Evolutionary conservation across 1,284 basidiomycete genomes (phyloP).

Genomic region (Volvariella volvacea): DNA sequence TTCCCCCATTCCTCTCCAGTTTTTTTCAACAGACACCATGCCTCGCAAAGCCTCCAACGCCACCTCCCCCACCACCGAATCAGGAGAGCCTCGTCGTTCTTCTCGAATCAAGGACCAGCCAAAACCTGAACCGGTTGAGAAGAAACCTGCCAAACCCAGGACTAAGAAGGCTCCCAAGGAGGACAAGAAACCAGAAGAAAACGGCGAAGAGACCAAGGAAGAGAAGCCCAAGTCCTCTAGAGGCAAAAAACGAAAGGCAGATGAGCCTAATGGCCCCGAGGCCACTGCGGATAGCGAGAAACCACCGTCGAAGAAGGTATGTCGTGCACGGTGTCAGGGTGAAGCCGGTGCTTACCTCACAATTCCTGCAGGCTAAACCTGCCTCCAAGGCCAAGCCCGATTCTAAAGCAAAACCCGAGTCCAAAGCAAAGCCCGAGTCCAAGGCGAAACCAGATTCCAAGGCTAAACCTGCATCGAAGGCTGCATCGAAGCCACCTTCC

Average conservation of each 20-base stretch:
- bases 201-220: conserved; percentile 38
- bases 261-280: conserved; percentile 29
- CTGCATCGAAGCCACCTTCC: conserved; percentile 33
- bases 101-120: conserved; percentile 67
- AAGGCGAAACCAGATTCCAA: conserved; percentile 32
- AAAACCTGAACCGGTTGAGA: conserved; percentile 42
- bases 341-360: conserved; percentile 2
- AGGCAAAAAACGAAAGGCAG: conserved; percentile 52
- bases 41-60: conserved; percentile 67
- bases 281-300: conserved; percentile 23
- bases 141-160: conserved; percentile 60
- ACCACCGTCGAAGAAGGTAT: conserved; percentile 50
- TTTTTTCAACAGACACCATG: conserved; percentile 33
- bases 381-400: conserved; percentile 20
- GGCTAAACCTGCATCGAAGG: conserved; percentile 20
- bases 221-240: conserved; percentile 53
- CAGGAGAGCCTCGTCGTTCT: conserved; percentile 58
- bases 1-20: conserved; percentile 12
- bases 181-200: conserved; percentile 23
- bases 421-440: conserved; percentile 30
- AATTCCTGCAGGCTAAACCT: conserved; percentile 12
- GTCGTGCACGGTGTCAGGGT: conserved; percentile 11
- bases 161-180: conserved; percentile 46
- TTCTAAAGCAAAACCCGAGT: conserved; percentile 30
- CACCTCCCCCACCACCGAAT: conserved; percentile 26